Evolutionary conservation across 208 protist genomes (phyloP).

Genomic region (Naegleria gruberi): DNA sequence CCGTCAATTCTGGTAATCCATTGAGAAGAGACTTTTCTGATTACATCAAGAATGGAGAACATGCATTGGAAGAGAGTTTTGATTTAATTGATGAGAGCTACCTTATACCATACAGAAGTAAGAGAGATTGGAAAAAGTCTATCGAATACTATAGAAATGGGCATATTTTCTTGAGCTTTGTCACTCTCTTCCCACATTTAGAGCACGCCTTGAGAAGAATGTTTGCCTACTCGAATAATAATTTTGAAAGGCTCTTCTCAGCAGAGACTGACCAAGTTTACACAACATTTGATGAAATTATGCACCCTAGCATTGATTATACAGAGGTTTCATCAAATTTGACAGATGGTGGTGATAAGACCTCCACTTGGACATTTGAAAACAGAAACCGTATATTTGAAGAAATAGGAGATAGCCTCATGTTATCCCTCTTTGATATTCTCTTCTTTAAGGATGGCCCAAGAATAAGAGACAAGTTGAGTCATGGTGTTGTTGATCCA

Average conservation of each 20-base stretch:
- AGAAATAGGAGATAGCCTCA: neutral
- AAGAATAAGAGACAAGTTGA: slow-evolving; percentile 10
- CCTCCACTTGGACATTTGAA: neutral
- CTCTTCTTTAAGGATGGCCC: slow-evolving; percentile 14
- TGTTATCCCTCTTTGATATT: neutral
- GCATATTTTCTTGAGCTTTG: neutral
- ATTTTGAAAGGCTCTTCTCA: neutral
- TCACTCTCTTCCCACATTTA: neutral
- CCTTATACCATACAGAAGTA: neutral
- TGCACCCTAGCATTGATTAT: neutral
- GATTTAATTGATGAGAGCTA: neutral
- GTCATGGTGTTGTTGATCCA: slow-evolving; percentile 1
- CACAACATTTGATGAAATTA: slow-evolving; percentile 21
- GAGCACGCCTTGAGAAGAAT: neutral
- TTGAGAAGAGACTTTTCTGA: neutral
- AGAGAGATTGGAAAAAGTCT: neutral
- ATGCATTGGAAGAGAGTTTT: neutral
- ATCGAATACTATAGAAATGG: neutral
- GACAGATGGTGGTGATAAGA: neutral
- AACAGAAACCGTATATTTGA: neutral
- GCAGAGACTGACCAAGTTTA: neutral
- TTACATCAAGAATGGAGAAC: neutral
- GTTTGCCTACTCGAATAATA: neutral
- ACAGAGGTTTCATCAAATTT: neutral
- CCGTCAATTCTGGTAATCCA: neutral